Conservation (phyloP, 257 asterid genomes). For the Sherardia arvensis region DNA sequence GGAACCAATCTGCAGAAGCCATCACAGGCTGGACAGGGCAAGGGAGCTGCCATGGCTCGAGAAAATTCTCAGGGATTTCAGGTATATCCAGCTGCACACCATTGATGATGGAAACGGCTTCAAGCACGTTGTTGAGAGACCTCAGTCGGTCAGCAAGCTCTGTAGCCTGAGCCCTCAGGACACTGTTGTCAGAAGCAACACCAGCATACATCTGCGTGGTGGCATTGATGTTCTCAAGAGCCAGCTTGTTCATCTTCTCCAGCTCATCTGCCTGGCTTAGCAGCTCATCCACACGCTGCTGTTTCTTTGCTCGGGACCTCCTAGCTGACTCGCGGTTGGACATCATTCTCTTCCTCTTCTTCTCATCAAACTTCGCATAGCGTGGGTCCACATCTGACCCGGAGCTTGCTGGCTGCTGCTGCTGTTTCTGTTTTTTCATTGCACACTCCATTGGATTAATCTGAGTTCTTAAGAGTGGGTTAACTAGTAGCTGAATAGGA, state of each 20-base stretch:
- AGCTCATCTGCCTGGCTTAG: constrained; percentile 32
- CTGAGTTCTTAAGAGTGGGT: neutral
- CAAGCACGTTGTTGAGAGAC: constrained; percentile 53
- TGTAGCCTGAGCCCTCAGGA: constrained; percentile 59
- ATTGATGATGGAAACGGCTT: constrained; percentile 55
- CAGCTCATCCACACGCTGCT: constrained; percentile 53
- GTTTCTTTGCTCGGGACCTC: constrained; percentile 69
- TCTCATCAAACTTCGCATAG: constrained; percentile 34
- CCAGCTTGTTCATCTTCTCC: constrained; percentile 38
- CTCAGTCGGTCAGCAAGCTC: constrained; percentile 69
- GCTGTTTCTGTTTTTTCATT: constrained; percentile 9
- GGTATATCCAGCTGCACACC: constrained; percentile 61
- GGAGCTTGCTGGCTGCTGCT: constrained; percentile 28
- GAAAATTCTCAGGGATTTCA: constrained; percentile 53
- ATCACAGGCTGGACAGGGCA: constrained; percentile 54
- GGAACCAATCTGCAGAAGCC: constrained; percentile 45
- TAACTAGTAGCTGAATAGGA: neutral
- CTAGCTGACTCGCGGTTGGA: constrained; percentile 83
- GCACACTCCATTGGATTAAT: constrained; percentile 28
- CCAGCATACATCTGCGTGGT: constrained; percentile 33
- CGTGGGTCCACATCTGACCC: constrained; percentile 32
- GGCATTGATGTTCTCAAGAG: constrained; percentile 36
- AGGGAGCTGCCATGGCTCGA: constrained; percentile 87
- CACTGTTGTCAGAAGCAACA: constrained; percentile 50
- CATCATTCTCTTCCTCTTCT: constrained; percentile 67